These are phyloP conservation scores for Astragalus glycyphyllos DNA, from an alignment of 306 rosid genomes.

Conservation along the genomic window DNA sequence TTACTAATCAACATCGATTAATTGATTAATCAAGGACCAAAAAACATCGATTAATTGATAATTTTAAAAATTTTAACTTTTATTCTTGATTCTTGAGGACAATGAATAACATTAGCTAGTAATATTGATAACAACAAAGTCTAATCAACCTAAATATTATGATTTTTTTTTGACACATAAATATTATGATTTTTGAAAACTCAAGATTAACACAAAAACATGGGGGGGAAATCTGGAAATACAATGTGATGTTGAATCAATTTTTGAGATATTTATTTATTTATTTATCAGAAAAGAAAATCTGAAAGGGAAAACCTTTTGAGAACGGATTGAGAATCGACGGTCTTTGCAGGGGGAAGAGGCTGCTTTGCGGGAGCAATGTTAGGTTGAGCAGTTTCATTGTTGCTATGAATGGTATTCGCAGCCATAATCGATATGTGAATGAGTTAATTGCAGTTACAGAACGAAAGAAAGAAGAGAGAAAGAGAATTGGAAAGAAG, in stretches of 20 bases:
- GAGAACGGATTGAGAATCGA: conserved; percentile 88
- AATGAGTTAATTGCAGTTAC: background rate
- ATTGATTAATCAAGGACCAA: too few relatives aligned
- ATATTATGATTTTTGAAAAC: background rate
- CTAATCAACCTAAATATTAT: background rate
- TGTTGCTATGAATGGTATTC: conserved; percentile 54
- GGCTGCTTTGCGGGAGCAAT: conserved; percentile 54
- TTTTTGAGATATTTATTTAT: background rate
- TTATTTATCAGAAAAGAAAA: background rate
- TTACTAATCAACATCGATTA: too few relatives aligned
- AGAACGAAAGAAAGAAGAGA: background rate
- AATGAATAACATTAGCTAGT: background rate
- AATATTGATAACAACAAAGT: background rate
- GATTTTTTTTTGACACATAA: too few relatives aligned
- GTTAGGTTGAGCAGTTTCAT: conserved; percentile 53
- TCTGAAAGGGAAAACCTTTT: conserved; percentile 53
- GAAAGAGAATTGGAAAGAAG: background rate
- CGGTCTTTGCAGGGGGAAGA: conserved; percentile 60
- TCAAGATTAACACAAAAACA: conserved; percentile 7
- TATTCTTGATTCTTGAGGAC: too few relatives aligned
- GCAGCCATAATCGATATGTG: conserved; percentile 53
- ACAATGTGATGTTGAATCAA: background rate
- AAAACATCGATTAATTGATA: too few relatives aligned
- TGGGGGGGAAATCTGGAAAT: background rate
- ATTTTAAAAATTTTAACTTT: too few relatives aligned